A percentile compares a stretch with the other conserved stretches of the same genome.
phyloP scores from a whole-genome alignment of 2,329 filamentous ascomycete genomes.

The Pyricularia grisea region DNA sequence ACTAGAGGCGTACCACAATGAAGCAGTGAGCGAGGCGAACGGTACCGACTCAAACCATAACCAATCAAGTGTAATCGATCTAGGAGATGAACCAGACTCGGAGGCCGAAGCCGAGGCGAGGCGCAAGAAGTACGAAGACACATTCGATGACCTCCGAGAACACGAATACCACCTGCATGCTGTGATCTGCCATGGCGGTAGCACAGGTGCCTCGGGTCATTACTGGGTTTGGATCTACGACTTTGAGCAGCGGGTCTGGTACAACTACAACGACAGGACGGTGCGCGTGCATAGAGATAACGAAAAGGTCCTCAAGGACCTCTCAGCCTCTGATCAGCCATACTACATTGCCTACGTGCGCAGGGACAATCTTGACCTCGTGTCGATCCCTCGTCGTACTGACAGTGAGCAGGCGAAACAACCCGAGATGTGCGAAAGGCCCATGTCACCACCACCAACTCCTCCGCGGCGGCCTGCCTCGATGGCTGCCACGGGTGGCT shows the following conservation, averaged over 20 bases:
- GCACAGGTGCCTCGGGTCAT: slow-evolving; percentile 61
- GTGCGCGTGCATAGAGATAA: slow-evolving; percentile 62
- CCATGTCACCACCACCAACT: not conserved
- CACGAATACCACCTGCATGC: slow-evolving; percentile 79
- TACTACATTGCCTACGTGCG: slow-evolving; percentile 26
- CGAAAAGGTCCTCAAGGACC: slow-evolving; percentile 58
- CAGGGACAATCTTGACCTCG: slow-evolving; percentile 5
- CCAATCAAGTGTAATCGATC: not conserved
- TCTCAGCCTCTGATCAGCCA: slow-evolving; percentile 63
- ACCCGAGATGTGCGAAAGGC: not conserved
- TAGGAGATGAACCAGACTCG: slow-evolving; percentile 7
- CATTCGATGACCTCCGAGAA: slow-evolving; percentile 55
- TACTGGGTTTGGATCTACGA: slow-evolving; percentile 98
- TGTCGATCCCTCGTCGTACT: not conserved
- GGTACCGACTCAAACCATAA: not conserved
- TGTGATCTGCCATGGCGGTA: slow-evolving; percentile 82
- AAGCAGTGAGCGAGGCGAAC: not conserved
- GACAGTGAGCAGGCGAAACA: slow-evolving; percentile 1
- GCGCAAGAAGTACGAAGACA: slow-evolving; percentile 26
- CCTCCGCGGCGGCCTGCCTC: not conserved
- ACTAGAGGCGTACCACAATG: not conserved
- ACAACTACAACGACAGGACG: slow-evolving; percentile 84
- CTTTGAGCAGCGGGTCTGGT: slow-evolving; percentile 73
- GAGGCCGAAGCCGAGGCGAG: slow-evolving; percentile 12
- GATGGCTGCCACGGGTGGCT: not conserved